Evolutionary conservation across 768 basidiomycete genomes (phyloP), one percentile per base, ranked within the genome.

Genomic region (Phaeotremella fagi): DNA sequence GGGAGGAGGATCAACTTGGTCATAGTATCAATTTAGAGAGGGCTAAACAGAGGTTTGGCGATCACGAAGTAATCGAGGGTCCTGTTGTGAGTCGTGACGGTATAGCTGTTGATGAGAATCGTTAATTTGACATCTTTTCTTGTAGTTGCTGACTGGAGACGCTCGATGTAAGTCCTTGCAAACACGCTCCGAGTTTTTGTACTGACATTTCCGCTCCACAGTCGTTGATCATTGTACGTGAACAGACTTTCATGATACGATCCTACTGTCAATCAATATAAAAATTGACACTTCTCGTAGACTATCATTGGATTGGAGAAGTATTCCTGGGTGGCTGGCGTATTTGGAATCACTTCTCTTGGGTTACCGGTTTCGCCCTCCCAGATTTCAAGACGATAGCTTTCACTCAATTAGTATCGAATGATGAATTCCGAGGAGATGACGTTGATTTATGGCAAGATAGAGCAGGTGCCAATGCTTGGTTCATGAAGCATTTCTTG

Each of bases 141-240:
- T n/a, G n/a, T n/a, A 66, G 64, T 26, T 67, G 20, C 54, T 67
- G 33, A 57, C 51, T 43, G 61, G 63, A 29, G 65, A 67, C 43
- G 46, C 54, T 18, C 54, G 52, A 20, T 67, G 64, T 62, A 46
- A 52, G 64, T 58, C 16, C 14, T 25, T 20, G 29, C 25, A 9
- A n/a, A n/a, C n/a, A n/a, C n/a, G n/a, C n/a, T 7, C 23, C 3
- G n/a, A 25, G 25, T 18, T 43, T 12, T 3, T n/a, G 22, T 1
- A 12, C 36, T 45, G 26, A 38, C 6, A 2, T 22, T 22, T n/a
- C n/a, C n/a, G n/a, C n/a, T n/a, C n/a, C n/a, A n/a, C n/a, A 41
- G 38, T 41, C 18, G 22, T 41, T 18, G 38, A 25, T 24, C 26
- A 33, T 44, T 43, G 23, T n/a, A 23, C n/a, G 25, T 18, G 44